Evolutionary conservation across 2,329 filamentous ascomycete species (phyloP).

Genomic region (Scedosporium dehoogii): DNA sequence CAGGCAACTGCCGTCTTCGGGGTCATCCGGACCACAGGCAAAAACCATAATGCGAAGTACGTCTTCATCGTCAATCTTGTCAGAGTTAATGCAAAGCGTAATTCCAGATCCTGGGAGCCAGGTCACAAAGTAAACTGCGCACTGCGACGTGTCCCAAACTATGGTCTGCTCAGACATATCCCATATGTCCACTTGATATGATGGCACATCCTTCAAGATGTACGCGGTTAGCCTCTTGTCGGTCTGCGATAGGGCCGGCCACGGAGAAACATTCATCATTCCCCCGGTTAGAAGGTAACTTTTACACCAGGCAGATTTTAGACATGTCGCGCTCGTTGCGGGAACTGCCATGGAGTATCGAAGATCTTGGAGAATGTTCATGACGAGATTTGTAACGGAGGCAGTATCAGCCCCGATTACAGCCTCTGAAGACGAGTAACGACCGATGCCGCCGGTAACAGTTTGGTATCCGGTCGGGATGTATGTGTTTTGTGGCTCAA

Average conservation of each 20-base stretch:
- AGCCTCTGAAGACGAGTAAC: background rate
- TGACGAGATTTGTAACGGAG: background rate
- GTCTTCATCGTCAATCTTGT: background rate
- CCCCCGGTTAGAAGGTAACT: background rate
- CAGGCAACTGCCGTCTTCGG: background rate
- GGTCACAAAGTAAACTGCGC: background rate
- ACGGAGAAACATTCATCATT: background rate
- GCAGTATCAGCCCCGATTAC: background rate
- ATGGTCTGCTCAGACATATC: background rate
- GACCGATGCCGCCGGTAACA: background rate
- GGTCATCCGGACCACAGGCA: background rate
- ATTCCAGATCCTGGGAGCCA: background rate
- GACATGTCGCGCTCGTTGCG: background rate
- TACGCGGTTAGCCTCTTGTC: background rate
- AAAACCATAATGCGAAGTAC: background rate
- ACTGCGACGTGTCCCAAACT: background rate
- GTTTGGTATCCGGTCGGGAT: background rate
- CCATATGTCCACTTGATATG: background rate
- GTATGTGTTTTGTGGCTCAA: background rate
- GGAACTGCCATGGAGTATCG: background rate
- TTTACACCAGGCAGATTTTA: background rate
- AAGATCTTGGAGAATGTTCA: background rate
- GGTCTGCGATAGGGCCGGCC: background rate
- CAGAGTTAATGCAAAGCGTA: background rate
- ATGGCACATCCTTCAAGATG: background rate